phyloP scores from a whole-genome alignment of 1,284 basidiomycete genomes.

The Stygiomarasmius scandens region DNA sequence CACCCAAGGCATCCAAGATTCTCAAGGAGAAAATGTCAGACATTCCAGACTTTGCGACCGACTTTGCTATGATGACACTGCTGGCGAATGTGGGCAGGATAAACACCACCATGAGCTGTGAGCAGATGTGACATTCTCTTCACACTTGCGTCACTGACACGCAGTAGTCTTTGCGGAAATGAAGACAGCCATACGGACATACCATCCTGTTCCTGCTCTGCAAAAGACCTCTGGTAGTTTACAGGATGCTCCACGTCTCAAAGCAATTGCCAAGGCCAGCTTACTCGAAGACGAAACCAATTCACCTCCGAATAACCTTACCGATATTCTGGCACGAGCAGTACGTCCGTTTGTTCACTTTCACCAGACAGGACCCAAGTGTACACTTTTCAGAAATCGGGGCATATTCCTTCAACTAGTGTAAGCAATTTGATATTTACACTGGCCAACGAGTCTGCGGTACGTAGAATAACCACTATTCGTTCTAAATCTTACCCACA shows the following conservation, averaged over 20 bases:
- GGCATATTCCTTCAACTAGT: slow-evolving; percentile 59
- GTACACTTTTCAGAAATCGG: slow-evolving; percentile 43
- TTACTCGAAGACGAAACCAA: slow-evolving; percentile 46
- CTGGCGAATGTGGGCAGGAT: slow-evolving; percentile 82
- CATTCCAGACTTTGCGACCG: slow-evolving; percentile 66
- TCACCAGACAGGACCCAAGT: slow-evolving; percentile 17
- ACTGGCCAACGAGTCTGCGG: slow-evolving; percentile 56
- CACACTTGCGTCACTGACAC: slow-evolving; percentile 10
- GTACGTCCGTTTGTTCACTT: slow-evolving; percentile 34
- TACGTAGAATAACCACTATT: slow-evolving; percentile 32
- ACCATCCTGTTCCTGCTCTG: slow-evolving; percentile 82
- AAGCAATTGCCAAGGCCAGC: slow-evolving; percentile 63
- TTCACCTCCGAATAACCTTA: slow-evolving; percentile 46
- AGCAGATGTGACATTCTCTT: slow-evolving; percentile 27
- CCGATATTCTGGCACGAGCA: slow-evolving; percentile 46
- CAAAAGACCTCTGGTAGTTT: slow-evolving; percentile 77
- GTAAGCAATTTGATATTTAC: slow-evolving; percentile 65
- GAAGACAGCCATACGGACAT: slow-evolving; percentile 80
- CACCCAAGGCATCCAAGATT: slow-evolving; percentile 60
- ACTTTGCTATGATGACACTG: slow-evolving; percentile 77
- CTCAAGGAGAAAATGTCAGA: slow-evolving; percentile 71
- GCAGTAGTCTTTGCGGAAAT: slow-evolving; percentile 73
- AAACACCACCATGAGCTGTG: slow-evolving; percentile 86
- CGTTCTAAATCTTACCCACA: slow-evolving; percentile 16
- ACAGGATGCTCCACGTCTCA: slow-evolving; percentile 82